Base-by-base conservation (phyloP, 805 yeast genomes). In the Suhomyces xylopsoci region DNA sequence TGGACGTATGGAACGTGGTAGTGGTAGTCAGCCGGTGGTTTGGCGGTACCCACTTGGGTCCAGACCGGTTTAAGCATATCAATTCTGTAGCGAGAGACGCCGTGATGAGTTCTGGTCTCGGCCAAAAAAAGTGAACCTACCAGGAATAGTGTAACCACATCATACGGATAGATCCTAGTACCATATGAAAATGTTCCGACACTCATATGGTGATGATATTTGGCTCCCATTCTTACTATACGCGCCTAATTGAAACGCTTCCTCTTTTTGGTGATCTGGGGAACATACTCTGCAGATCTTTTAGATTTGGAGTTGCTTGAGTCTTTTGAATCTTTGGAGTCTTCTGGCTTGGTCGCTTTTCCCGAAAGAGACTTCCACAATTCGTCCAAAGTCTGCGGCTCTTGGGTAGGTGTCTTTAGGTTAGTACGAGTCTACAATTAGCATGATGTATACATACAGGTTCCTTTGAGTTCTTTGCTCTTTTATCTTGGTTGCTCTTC, bases 61-160 rank as follows among this genome's bases (percentile, higher is more conserved):
- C 98, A 0, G 97, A 90, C 68, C 75, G 97, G 56, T 94, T 94
- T 74, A 91, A 88, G 61, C 98, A 94, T 67, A 94, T 94, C 53
- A 94, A 93, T 63, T 78, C 91, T 3, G 82, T 90, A 1, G 92
- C 97, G 0, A 77, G 97, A 62, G 94, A 90, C 48, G 97, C 93
- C 0, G 78, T 94, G 0, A 69, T 83, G 1, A 79, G 74, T 50
- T 96, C 90, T 2, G 83, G 83, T 51, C 45, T 55, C 51, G 56
- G 49, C 55, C 58, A 53, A 47, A 62, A 62, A 45, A 70, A 70
- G 52, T 70, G 64, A 20, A n/a, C n/a, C n/a, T n/a, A n/a, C n/a
- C n/a, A n/a, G n/a, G n/a, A n/a, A n/a, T n/a, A n/a, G n/a, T n/a
- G n/a, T n/a, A n/a, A n/a, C n/a, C n/a, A n/a, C n/a, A n/a, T n/a